Base-by-base conservation (phyloP, 257 asterid species). In the Petunia axillaris region DNA sequence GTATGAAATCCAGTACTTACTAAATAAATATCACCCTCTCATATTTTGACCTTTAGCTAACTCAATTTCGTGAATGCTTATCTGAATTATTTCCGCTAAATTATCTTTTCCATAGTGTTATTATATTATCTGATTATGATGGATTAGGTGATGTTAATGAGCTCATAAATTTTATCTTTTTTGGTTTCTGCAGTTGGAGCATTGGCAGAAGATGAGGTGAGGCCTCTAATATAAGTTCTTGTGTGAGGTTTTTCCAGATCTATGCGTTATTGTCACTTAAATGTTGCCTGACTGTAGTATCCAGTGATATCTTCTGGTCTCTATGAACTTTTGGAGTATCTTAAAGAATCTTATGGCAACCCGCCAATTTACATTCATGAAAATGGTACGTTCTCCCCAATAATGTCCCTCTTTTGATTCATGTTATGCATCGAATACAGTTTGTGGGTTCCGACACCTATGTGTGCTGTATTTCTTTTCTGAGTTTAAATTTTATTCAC, bases 281-380 rank as follows among this genome's bases (percentile, higher is more conserved):
- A 76, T 65, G 84, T 80, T 50, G 86, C 37, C 13, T n/a, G 53
- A 46, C 25, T 77, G 40, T 36, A 77, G 80, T 59, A 54, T 77
- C 80, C 80, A 16, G 80, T 77, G 41, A 58, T 58, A 4, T 57
- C 80, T 39, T 25, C 65, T 40, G 80, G 80, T 41, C 80, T 76
- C 16, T 76, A 76, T 16, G 35, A 76, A 6, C 39, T 58, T 59
- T 59, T 77, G 55, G 55, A 77, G 80, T 46, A 58, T 11, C 11
- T 76, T 58, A 76, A 92, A 90, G 82, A 87, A 63, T 83, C 59
- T 65, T 90, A 88, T 79, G 91, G 87, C 41, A 88, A 90, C 83
- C 91, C 88, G 11, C 87, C 91, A 7, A 36, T 89, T 68, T 90
- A 89, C 84, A 75, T 92, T 83, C 80, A 85, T 0, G 88, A 85